Evolutionary conservation across 2,329 filamentous ascomycete species (phyloP).

Genomic region (Aspergillus thermomutatus): DNA sequence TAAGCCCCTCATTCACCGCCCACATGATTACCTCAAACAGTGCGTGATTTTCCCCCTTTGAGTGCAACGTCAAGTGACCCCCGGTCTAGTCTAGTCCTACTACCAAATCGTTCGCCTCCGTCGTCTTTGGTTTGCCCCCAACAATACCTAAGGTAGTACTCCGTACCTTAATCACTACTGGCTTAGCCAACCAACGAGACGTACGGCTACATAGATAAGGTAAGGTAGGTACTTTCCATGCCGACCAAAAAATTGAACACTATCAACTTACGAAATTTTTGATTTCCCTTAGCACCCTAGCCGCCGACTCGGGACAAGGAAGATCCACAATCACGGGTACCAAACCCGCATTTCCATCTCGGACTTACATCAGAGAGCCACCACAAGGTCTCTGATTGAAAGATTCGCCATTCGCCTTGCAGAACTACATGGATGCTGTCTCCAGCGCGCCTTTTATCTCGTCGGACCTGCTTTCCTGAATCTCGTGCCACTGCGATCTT

Average conservation of each 20-base stretch:
- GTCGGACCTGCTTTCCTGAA: constrained; percentile 23
- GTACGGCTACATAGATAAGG: neutral
- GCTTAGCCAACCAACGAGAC: neutral
- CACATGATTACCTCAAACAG: constrained; percentile 6
- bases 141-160: too few relatives aligned
- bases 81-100: neutral
- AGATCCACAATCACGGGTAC: constrained; percentile 21
- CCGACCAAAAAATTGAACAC: constrained; percentile 3
- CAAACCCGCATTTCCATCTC: constrained; percentile 14
- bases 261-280: neutral
- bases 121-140: neutral
- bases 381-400: neutral
- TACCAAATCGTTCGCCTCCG: neutral
- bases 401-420: constrained; percentile 1
- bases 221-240: neutral
- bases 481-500: constrained; percentile 17
- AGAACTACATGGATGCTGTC: constrained; percentile 18
- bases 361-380: constrained; percentile 16
- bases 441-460: constrained; percentile 15
- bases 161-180: neutral
- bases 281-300: neutral
- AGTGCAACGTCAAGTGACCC: neutral
- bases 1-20: constrained; percentile 18
- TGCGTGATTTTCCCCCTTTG: constrained; percentile 1
- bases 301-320: constrained; percentile 1